These are phyloP conservation scores for Solanum hybrid DNA, from an alignment of 305 asterid species.

Conservation along the genomic window DNA sequence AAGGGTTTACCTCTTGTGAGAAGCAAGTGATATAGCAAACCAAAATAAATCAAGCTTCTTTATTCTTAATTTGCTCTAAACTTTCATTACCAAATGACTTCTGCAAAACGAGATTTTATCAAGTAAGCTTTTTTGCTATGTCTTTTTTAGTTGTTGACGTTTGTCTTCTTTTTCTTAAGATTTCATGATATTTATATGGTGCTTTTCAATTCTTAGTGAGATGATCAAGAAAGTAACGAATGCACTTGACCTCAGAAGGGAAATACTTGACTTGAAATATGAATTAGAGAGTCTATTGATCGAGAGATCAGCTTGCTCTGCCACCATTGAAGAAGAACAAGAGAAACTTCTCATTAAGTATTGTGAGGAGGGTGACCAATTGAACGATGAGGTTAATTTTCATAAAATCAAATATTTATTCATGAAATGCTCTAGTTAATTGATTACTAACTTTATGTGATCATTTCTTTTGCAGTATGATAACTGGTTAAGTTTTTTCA, in stretches of 20 bases:
- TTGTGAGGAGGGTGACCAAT: background rate
- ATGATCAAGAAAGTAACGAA: background rate
- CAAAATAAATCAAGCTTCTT: background rate
- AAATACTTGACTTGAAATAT: background rate
- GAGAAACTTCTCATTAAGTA: background rate
- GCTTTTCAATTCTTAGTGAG: background rate
- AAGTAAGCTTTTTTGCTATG: background rate
- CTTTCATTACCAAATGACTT: background rate
- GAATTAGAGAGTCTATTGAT: background rate
- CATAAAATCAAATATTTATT: background rate
- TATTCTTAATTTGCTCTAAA: background rate
- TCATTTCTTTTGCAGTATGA: background rate
- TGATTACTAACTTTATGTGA: background rate
- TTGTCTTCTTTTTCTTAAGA: background rate
- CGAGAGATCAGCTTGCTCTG: background rate
- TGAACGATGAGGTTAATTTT: background rate
- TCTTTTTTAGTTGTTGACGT: background rate
- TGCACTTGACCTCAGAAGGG: background rate
- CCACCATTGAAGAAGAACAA: background rate
- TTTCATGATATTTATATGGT: background rate
- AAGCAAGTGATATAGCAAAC: background rate
- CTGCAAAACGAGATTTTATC: background rate
- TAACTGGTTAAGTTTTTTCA: background rate
- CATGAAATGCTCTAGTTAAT: background rate
- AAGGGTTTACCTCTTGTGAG: background rate